Evolutionary conservation across 371 early-diverging fungal genomes (phyloP), one percentile per base, ranked within the genome.

Genomic region (Mortierella sp.): DNA sequence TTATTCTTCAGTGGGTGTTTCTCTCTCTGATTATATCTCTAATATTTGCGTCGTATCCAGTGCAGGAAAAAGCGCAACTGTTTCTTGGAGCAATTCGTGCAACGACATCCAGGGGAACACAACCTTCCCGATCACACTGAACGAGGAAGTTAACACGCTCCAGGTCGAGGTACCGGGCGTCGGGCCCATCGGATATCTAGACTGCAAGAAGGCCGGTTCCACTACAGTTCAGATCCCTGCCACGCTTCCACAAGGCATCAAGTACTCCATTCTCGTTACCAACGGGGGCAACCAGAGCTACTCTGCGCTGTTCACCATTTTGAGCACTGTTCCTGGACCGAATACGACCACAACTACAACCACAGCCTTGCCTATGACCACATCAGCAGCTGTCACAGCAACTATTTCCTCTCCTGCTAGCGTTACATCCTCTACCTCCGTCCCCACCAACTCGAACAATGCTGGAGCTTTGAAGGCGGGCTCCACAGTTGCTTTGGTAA

Each of bases 21-120:
- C 39, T 19, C 14, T 30, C 17, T 47, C 31, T 26, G n/a, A 23
- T 11, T 44, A 4, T 24, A n/a, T n/a, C n/a, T n/a, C n/a, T n/a
- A n/a, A n/a, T n/a, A n/a, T n/a, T n/a, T n/a, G n/a, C n/a, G n/a
- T n/a, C n/a, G n/a, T n/a, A n/a, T n/a, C 44, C 7, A 56, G 65
- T 15, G 72, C 80, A 28, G 86, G 86, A 31, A 41, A 60, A 23
- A 21, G 56, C 5, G 72, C 72, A 39, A 79, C 76, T 14, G 76
- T 85, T n/a, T 62, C 75, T 5, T 85, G 86, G 86, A 69, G 70
- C 50, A 72, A 82, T 44, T 61, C 67, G 3, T 80, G 83, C 57
- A 27, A 57, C 3, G 75, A 70, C 28, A 61, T 78, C 30, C 60
- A 52, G 15, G 68, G 71, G n/a, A 62, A 81, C 32, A 66, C 73